phyloP scores from a whole-genome alignment of 2,329 filamentous ascomycete species.

The Cordyceps tenuipes region DNA sequence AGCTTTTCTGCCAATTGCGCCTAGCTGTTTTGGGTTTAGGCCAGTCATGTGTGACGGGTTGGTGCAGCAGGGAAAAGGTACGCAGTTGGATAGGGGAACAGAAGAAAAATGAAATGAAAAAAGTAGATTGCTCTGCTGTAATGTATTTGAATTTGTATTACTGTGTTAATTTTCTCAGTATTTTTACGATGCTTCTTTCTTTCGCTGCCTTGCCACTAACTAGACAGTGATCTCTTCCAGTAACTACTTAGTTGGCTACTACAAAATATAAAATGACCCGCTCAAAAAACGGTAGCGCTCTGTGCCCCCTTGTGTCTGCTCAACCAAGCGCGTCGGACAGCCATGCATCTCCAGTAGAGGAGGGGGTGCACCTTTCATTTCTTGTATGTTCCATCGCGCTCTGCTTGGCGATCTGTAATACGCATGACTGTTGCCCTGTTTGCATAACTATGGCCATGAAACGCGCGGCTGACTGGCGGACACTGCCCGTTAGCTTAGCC shows the following conservation, averaged over 20 bases:
- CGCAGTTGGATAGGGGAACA: not conserved
- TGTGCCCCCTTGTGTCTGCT: too few species aligned
- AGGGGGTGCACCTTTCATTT: not conserved
- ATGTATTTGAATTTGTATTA: too few species aligned
- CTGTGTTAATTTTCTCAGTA: not conserved
- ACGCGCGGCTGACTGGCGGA: conserved; percentile 71
- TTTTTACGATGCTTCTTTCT: not conserved
- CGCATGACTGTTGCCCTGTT: not conserved
- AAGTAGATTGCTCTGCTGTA: too few species aligned
- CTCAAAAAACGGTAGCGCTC: too few species aligned
- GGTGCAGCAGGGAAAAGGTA: not conserved
- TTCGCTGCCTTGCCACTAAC: not conserved
- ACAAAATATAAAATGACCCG: too few species aligned
- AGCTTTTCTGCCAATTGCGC: conserved; percentile 13
- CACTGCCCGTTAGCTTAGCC: conserved; percentile 69
- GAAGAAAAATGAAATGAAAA: not conserved
- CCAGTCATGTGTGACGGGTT: too few species aligned
- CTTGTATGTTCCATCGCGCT: not conserved
- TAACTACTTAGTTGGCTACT: too few species aligned
- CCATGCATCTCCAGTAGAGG: not conserved
- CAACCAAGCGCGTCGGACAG: too few species aligned
- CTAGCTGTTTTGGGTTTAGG: conserved; percentile 9
- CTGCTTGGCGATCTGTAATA: not conserved
- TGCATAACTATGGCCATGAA: conserved; percentile 27
- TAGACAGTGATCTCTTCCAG: too few species aligned